These are phyloP conservation scores for Globisporangium canariense DNA, from an alignment of 352 stramenopile genomes.

Conservation along the genomic window DNA sequence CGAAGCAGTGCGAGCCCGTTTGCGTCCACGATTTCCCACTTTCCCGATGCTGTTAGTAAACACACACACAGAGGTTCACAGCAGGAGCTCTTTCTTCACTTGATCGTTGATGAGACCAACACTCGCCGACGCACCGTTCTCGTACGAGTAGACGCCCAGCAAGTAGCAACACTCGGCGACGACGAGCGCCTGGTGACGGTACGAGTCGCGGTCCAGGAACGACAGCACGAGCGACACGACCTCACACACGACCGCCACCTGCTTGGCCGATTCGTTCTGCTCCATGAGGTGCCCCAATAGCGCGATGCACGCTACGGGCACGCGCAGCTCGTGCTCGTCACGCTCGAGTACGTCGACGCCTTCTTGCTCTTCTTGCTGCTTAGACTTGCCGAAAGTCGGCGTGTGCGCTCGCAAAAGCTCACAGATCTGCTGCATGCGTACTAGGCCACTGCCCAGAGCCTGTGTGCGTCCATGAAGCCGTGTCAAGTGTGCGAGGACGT, in stretches of 20 bases:
- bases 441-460: constrained; percentile 20
- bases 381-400: constrained; percentile 5
- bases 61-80: background rate
- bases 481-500: constrained; percentile 28
- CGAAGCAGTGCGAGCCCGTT: constrained; percentile 40
- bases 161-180: constrained; percentile 50
- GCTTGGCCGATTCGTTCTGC: constrained; percentile 35
- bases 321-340: constrained; percentile 13
- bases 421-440: constrained; percentile 27
- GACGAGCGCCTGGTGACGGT: constrained; percentile 26
- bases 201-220: constrained; percentile 28
- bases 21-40: constrained; percentile 36
- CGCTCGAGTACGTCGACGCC: constrained; percentile 8
- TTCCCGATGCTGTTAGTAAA: constrained; percentile 17
- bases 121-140: constrained; percentile 38
- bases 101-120: background rate
- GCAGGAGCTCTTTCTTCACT: background rate
- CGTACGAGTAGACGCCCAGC: constrained; percentile 50
- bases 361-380: constrained; percentile 13
- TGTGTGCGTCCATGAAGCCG: constrained; percentile 25
- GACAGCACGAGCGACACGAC: constrained; percentile 28
- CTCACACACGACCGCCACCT: constrained; percentile 27
- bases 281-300: constrained; percentile 25
- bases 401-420: constrained; percentile 21
- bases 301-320: constrained; percentile 15